Conservation (phyloP, 257 asterid species). For the Penstemon barbatus region DNA sequence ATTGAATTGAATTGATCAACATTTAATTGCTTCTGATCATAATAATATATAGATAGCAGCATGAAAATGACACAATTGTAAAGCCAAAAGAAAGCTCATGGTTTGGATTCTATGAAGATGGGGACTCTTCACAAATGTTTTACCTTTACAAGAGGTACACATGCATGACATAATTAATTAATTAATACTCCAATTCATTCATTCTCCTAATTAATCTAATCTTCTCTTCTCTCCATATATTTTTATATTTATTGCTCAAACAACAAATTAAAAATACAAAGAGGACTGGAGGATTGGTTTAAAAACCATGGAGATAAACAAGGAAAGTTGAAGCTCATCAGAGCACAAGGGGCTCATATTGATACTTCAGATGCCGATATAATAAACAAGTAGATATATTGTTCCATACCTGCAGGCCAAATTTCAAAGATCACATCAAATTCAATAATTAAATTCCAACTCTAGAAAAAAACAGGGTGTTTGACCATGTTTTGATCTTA, state of each 20-base stretch:
- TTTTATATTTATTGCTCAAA: not conserved
- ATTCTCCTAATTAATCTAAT: no score
- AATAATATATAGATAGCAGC: constrained; percentile 28
- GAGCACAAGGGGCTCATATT: constrained; percentile 46
- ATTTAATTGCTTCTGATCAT: not conserved
- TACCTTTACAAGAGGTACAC: constrained; percentile 34
- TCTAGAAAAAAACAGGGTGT: no score
- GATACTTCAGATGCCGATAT: constrained; percentile 39
- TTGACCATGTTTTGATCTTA: no score
- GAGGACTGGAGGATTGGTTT: constrained; percentile 68
- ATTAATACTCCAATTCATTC: no score
- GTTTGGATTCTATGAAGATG: constrained; percentile 41
- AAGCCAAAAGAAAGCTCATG: constrained; percentile 39
- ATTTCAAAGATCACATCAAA: no score
- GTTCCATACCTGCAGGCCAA: constrained; percentile 39
- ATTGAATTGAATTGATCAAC: not conserved
- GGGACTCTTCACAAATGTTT: constrained; percentile 13
- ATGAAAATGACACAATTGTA: constrained; percentile 31
- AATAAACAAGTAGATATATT: no score
- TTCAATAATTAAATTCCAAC: no score
- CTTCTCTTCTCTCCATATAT: no score
- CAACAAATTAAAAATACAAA: not conserved
- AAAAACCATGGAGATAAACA: constrained; percentile 39
- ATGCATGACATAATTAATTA: no score
- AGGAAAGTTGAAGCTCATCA: constrained; percentile 40